Evolutionary conservation across 2,329 filamentous ascomycete genomes (phyloP).

Genomic region (Epichloe amarillans): DNA sequence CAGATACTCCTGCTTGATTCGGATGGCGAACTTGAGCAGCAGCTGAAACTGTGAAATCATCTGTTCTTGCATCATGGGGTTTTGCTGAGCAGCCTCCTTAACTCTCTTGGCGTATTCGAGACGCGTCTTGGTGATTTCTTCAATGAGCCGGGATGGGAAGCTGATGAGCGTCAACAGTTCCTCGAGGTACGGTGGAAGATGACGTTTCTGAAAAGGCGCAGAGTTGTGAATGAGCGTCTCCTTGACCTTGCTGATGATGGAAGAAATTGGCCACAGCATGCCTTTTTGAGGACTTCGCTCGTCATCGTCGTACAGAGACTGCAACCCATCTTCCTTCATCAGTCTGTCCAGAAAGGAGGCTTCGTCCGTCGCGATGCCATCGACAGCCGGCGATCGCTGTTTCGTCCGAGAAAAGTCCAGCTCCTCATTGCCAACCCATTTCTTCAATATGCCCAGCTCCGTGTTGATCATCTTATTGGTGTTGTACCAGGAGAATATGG

Average conservation of each 20-base stretch:
- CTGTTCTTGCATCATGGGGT: constrained; percentile 87
- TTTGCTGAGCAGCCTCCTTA: constrained; percentile 87
- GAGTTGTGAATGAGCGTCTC: constrained; percentile 79
- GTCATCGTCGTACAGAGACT: constrained; percentile 71
- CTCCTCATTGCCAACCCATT: constrained; percentile 94
- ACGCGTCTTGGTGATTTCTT: constrained; percentile 89
- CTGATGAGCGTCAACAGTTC: constrained; percentile 93
- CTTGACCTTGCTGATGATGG: constrained; percentile 88
- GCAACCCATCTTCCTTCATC: constrained; percentile 88
- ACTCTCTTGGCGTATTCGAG: constrained; percentile 87
- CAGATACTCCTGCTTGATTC: constrained; percentile 82
- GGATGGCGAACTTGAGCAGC: constrained; percentile 76
- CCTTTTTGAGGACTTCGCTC: constrained; percentile 41
- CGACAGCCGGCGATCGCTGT: constrained; percentile 46
- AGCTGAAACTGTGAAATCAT: constrained; percentile 97
- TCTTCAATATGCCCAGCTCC: constrained; percentile 78
- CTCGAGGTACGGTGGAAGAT: constrained; percentile 91
- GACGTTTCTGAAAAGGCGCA: constrained; percentile 70
- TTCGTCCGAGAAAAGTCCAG: constrained; percentile 76
- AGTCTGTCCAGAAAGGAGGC: constrained; percentile 88
- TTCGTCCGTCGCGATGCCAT: constrained; percentile 69
- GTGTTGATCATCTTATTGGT: constrained; percentile 94
- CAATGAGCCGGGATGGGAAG: constrained; percentile 87
- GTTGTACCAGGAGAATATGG: constrained; percentile 92
- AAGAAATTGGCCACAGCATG: constrained; percentile 72